Conservation (phyloP, 2,329 filamentous ascomycete genomes). For the Trichoderma cornu-damae region DNA sequence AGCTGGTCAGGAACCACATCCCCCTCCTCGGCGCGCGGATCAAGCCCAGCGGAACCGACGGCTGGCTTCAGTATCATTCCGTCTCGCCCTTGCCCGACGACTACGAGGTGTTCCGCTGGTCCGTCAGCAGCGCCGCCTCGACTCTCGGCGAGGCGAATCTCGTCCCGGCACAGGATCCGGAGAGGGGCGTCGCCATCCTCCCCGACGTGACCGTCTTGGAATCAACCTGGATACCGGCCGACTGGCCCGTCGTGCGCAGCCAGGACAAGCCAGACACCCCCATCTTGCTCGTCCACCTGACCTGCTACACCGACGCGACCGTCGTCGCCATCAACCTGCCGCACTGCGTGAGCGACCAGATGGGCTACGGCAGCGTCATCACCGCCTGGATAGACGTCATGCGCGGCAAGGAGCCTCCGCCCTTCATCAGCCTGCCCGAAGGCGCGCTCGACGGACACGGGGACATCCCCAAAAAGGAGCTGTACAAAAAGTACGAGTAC, state of each 20-base stretch:
- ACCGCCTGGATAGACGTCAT: slow-evolving; percentile 22
- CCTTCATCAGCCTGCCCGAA: slow-evolving; percentile 17
- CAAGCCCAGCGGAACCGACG: slow-evolving; percentile 1
- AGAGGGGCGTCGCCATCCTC: background rate
- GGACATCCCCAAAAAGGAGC: slow-evolving; percentile 13
- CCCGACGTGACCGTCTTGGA: background rate
- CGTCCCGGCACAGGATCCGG: background rate
- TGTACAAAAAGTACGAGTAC: slow-evolving; percentile 16
- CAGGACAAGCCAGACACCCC: slow-evolving; percentile 21
- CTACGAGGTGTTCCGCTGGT: slow-evolving; percentile 20
- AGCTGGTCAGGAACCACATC: slow-evolving; percentile 20
- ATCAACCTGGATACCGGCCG: slow-evolving; percentile 2
- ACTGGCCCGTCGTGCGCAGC: slow-evolving; percentile 20
- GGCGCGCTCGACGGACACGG: slow-evolving; percentile 17
- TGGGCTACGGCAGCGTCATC: slow-evolving; percentile 22
- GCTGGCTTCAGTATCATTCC: slow-evolving; percentile 19
- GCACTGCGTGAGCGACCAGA: slow-evolving; percentile 23
- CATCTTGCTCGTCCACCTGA: slow-evolving; percentile 24
- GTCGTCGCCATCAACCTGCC: slow-evolving; percentile 22
- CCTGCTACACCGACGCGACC: slow-evolving; percentile 21
- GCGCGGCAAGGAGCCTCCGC: slow-evolving; percentile 17
- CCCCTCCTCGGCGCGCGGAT: slow-evolving; percentile 21
- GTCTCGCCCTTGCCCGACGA: slow-evolving; percentile 7
- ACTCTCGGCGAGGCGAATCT: background rate
- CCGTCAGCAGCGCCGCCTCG: background rate